A percentile compares a stretch with the other conserved stretches of the same genome.
Conservation (phyloP, 768 basidiomycete genomes). For the Podaxis pistillaris region DNA sequence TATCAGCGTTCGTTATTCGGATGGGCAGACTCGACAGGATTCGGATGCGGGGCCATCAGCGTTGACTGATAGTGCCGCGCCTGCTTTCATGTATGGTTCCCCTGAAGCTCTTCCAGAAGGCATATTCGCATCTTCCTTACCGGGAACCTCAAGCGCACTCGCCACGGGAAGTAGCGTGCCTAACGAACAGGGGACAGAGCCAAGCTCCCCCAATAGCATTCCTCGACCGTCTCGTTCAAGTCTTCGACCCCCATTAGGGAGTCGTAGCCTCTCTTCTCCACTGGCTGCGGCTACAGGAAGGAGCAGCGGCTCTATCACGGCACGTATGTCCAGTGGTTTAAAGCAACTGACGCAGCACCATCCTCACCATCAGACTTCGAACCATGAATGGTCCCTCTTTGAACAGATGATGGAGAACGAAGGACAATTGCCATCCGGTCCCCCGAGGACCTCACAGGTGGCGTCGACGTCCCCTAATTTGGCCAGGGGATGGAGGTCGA, state of each 20-base stretch:
- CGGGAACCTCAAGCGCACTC: neutral
- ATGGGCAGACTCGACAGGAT: neutral
- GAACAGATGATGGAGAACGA: slow-evolving; percentile 72
- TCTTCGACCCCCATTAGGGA: neutral
- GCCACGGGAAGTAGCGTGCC: neutral
- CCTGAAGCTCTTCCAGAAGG: slow-evolving; percentile 5
- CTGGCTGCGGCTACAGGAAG: neutral
- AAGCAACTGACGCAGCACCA: neutral
- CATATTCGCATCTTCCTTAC: neutral
- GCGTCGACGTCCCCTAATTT: neutral
- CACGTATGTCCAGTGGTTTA: slow-evolving; percentile 7
- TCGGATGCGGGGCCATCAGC: neutral
- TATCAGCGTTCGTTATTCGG: neutral
- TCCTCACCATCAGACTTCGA: slow-evolving; percentile 19
- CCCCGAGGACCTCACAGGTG: neutral
- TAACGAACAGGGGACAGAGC: neutral
- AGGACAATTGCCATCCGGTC: slow-evolving; percentile 34
- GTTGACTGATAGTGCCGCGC: neutral
- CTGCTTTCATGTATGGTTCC: neutral
- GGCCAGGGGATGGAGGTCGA: neutral
- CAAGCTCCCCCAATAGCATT: neutral
- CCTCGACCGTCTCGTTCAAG: neutral
- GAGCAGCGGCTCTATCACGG: neutral
- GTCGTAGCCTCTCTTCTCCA: slow-evolving; percentile 9
- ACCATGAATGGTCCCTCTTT: slow-evolving; percentile 65